Conservation (phyloP, 257 asterid genomes). For the Fraxinus pennsylvanica region DNA sequence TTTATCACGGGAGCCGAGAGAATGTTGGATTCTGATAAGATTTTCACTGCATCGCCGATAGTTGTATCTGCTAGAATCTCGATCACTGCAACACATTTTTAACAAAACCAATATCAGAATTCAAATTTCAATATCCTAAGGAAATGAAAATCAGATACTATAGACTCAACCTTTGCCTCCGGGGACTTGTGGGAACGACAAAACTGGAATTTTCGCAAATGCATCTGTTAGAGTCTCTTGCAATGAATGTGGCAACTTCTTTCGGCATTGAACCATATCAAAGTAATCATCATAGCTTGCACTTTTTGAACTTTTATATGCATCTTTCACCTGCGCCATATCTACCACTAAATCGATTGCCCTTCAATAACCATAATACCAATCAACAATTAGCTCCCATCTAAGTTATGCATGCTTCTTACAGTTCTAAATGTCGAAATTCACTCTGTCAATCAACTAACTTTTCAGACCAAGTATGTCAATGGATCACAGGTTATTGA, state of each 20-base stretch:
- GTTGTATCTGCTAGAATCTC: conserved; percentile 70
- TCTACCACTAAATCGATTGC: not conserved
- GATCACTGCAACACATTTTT: conserved; percentile 47
- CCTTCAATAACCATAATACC: not conserved
- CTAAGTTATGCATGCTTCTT: not conserved
- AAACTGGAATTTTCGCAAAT: conserved; percentile 66
- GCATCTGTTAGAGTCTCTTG: conserved; percentile 71
- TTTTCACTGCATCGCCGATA: conserved; percentile 64
- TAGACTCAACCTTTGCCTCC: conserved; percentile 70
- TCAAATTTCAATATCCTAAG: not conserved
- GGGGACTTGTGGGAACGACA: conserved; percentile 76
- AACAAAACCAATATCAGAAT: not conserved
- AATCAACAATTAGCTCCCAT: not conserved
- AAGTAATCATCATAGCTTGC: conserved; percentile 74
- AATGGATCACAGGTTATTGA: not conserved
- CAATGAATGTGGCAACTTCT: conserved; percentile 54
- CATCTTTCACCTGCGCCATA: too few species aligned
- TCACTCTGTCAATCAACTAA: not conserved
- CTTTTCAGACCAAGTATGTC: not conserved
- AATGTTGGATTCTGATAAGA: conserved; percentile 77
- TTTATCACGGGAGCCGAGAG: conserved; percentile 79
- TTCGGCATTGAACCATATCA: conserved; percentile 63
- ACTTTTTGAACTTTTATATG: conserved; percentile 11
- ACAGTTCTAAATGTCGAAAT: not conserved
- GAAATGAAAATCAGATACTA: not conserved